A percentile compares a stretch with the other conserved stretches of the same genome.
These are phyloP conservation scores for Paraphysoderma sedebokerense DNA, from an alignment of 371 early-diverging fungal species.

Conservation along the genomic window DNA sequence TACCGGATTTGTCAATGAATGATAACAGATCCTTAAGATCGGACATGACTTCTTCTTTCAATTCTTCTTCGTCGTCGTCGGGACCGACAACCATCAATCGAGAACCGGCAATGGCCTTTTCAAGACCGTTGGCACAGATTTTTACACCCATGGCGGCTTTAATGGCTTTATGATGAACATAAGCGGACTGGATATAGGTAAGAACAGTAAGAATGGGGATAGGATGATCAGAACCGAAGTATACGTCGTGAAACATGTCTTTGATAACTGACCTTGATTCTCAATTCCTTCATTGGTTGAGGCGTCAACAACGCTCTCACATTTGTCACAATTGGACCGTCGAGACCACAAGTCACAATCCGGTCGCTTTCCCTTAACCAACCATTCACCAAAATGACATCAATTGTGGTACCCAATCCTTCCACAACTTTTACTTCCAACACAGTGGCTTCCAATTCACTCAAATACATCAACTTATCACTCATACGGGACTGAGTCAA, in stretches of 20 bases:
- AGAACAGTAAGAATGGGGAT: neutral
- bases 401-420: conserved; percentile 98
- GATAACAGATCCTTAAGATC: conserved; percentile 63
- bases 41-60: conserved; percentile 85
- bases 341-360: conserved; percentile 91
- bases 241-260: neutral
- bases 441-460: conserved; percentile 96
- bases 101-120: conserved; percentile 98
- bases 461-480: conserved; percentile 86
- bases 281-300: conserved; percentile 95
- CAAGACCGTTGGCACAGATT: conserved; percentile 91
- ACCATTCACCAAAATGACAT: conserved; percentile 98
- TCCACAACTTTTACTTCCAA: conserved; percentile 99
- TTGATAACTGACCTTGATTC: conserved; percentile 68
- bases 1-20: conserved; percentile 68
- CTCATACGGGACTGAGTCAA: conserved; percentile 94
- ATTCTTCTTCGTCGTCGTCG: conserved; percentile 91
- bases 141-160: conserved; percentile 98
- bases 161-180: conserved; percentile 91
- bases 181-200: conserved; percentile 37
- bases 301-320: conserved; percentile 94
- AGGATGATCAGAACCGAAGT: neutral
- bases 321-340: conserved; percentile 93
- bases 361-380: conserved; percentile 93
- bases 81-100: conserved; percentile 83